Evolutionary conservation across 139 green algal species (phyloP), one percentile per base, ranked within the genome.

Genomic region (Klebsormidium nitens): DNA sequence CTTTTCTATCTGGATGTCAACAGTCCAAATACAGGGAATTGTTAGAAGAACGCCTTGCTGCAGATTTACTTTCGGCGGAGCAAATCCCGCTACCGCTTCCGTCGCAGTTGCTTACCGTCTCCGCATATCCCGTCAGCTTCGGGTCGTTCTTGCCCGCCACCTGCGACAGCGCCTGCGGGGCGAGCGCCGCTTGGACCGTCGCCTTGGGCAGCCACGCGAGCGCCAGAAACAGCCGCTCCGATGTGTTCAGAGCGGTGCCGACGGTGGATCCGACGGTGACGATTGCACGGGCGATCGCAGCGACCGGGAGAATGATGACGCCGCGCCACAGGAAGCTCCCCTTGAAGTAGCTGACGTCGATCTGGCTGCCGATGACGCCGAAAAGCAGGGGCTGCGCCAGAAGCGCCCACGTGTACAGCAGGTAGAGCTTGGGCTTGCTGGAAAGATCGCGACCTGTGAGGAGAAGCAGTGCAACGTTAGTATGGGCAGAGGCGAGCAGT

Each of bases 141-240:
- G n/a, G n/a, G n/a, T n/a, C n/a, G n/a, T n/a, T n/a, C n/a, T n/a
- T n/a, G n/a, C n/a, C n/a, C n/a, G n/a, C n/a, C n/a, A n/a, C n/a
- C n/a, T n/a, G n/a, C n/a, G n/a, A n/a, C 32, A 71, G 23, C 23
- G 70, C 59, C 23, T 65, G 59, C 31, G 26, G 46, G 34, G 40
- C 70, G 28, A 77, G 42, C 28, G 70, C 70, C 29, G 89, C 89
- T 71, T 95, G 89, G 70, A 95, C 89, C 0, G 88, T 92, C 3
- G 88, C 89, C 75, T 95, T 95, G 47, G 89, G 88, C 0, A 84
- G 83, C 89, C 89, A 95, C 2, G 88, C 82, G 39, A 91, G 46
- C 0, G 85, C 85, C 35, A 87, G 83, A 80, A 93, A 95, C 0
- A 87, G 26, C 26, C 76, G 68, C 82, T 95, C 89, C 26, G 78